A percentile compares a stretch with the other conserved stretches of the same genome.
Evolutionary conservation across 768 basidiomycete species (phyloP).

Genomic region (Agaricus bisporus): DNA sequence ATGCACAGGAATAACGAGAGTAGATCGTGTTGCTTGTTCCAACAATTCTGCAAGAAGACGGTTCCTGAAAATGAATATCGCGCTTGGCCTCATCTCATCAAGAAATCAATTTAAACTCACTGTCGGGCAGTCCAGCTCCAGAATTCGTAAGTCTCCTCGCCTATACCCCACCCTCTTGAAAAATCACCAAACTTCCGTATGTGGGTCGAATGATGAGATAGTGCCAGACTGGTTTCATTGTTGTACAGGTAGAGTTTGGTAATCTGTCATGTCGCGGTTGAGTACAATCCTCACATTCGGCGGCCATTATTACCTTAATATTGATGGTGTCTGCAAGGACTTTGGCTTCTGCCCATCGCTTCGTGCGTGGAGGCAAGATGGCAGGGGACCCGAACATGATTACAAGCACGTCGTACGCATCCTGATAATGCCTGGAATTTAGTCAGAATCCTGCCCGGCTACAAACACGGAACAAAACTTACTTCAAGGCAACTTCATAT

Average conservation of each 20-base stretch:
- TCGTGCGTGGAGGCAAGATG: slow-evolving; percentile 86
- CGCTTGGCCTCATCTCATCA: neutral
- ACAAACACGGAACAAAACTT: slow-evolving; percentile 21
- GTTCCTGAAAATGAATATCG: slow-evolving; percentile 44
- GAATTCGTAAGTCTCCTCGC: slow-evolving; percentile 93
- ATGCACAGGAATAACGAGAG: slow-evolving; percentile 56
- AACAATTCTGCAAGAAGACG: slow-evolving; percentile 88
- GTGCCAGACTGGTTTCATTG: slow-evolving; percentile 73
- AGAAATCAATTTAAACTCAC: slow-evolving; percentile 36
- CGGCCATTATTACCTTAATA: slow-evolving; percentile 57
- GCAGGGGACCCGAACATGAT: slow-evolving; percentile 88
- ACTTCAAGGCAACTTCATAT: slow-evolving; percentile 90
- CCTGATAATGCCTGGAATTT: slow-evolving; percentile 78
- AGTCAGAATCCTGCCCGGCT: slow-evolving; percentile 8
- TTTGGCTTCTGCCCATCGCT: slow-evolving; percentile 98
- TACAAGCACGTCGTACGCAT: slow-evolving; percentile 77
- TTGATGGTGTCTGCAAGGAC: slow-evolving; percentile 93
- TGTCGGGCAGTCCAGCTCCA: slow-evolving; percentile 97
- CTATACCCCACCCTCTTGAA: slow-evolving; percentile 90
- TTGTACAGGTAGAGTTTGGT: slow-evolving; percentile 90
- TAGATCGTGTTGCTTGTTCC: slow-evolving; percentile 68
- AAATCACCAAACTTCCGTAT: slow-evolving; percentile 82
- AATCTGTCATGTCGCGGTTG: slow-evolving; percentile 44
- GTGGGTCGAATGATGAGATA: slow-evolving; percentile 82
- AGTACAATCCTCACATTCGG: neutral